Base-by-base conservation (phyloP, 2,329 filamentous ascomycete genomes). In the Curvularia verruculosa region DNA sequence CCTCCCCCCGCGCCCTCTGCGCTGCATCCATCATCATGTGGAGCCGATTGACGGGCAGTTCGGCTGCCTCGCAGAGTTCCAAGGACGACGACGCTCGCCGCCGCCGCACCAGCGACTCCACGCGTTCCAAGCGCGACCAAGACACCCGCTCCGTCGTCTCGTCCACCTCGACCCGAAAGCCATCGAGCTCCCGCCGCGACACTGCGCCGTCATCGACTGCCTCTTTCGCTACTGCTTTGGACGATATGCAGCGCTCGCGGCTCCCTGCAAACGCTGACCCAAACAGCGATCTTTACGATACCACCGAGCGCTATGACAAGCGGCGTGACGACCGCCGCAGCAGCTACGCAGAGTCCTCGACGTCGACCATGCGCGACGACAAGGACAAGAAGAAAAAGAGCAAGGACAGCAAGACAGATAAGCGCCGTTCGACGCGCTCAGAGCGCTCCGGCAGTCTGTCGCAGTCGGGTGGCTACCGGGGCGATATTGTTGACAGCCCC, bases 151-250 rank as follows among this genome's bases (percentile, higher is more conserved):
- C 75, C 8, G 63, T 74, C 24, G 71, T 76, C 55, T 75, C 75
- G 7, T 73, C 71, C 5, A 67, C 67, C 23, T 75, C 75, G 3
- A 67, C 69, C 24, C 68, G 74, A 41, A 74, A 63, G 56, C 73
- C 72, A 3, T 67, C 72, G 6, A 64, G 62, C 5, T 69, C 72
- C 5, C 62, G 68, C 45, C 68, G 67, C 61, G 70, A 74, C 50
- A 58, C 63, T 53, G 68, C 67, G 39, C 65, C 67, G 26, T 70
- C 73, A 28, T 77, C 74, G 15, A 69, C 71, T 19, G 70, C 72
- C 26, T 77, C 76, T 19, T 80, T 76, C 66, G 75, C 69, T 19
- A 80, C 78, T 40, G 77, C 77, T 48, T 68, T 70, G 18, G 72
- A 71, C 66, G 61, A 68, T 28, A 67, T 67, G 60, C 61, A 66